phyloP scores from a whole-genome alignment of 805 yeast genomes.

The Pichia cabralensis region DNA sequence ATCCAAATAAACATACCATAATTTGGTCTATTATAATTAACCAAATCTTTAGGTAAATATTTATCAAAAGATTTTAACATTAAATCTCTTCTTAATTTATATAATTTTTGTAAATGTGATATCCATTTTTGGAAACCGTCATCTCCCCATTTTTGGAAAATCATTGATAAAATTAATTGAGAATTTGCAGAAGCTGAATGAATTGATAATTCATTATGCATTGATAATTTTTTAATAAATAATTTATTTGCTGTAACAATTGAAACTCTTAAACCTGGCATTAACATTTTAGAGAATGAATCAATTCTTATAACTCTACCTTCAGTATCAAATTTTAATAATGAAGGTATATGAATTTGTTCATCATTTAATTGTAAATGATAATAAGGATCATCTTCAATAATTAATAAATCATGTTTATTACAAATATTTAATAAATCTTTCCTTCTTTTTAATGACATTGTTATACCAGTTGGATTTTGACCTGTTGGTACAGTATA shows the following conservation, averaged over 20 bases:
- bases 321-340: constrained; percentile 59
- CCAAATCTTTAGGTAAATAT: constrained; percentile 35
- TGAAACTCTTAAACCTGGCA: constrained; percentile 70
- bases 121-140: constrained; percentile 70
- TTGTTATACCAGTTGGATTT: constrained; percentile 73
- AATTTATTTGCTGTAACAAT: constrained; percentile 58
- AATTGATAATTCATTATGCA: constrained; percentile 59
- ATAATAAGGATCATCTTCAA: constrained; percentile 86
- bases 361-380: constrained; percentile 49
- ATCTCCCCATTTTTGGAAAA: constrained; percentile 48
- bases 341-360: constrained; percentile 42
- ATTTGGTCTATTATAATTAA: constrained; percentile 32
- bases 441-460: constrained; percentile 45
- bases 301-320: constrained; percentile 74
- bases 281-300: constrained; percentile 68
- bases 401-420: constrained; percentile 57
- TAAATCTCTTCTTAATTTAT: constrained; percentile 52
- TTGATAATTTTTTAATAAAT: constrained; percentile 41
- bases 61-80: constrained; percentile 43
- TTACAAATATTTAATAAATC: constrained; percentile 50
- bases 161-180: constrained; percentile 48
- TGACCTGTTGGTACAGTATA: constrained; percentile 78
- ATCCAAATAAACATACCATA: constrained; percentile 38
- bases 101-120: constrained; percentile 46
- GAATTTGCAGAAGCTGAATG: constrained; percentile 71